Percentiles rank a stretch among this genome's conserved stretches.
These are phyloP conservation scores for Piper betle DNA, from an alignment of 164 flowering plant genomes.

Conservation along the genomic window DNA sequence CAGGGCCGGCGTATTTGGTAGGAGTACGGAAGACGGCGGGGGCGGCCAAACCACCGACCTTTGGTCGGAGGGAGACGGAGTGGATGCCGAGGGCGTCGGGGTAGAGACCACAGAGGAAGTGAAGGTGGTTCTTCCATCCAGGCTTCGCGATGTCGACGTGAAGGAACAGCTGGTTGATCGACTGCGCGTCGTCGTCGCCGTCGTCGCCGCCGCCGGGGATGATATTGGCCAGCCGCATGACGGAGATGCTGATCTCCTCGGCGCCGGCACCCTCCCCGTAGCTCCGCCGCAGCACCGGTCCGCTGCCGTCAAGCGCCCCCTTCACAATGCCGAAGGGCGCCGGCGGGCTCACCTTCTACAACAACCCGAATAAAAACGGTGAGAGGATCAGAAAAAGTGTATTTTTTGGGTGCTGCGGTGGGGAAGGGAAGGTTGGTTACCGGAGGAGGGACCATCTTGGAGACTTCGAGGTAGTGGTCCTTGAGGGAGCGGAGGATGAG, in stretches of 20 bases:
- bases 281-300: conserved; percentile 50
- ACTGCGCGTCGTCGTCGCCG: conserved; percentile 16
- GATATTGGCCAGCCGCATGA: conserved; percentile 51
- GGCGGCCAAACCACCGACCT: no score
- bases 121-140: conserved; percentile 30
- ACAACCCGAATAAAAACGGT: neutral
- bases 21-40: no score
- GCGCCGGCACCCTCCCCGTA: conserved; percentile 17
- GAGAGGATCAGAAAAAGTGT: neutral
- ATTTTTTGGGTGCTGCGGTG: neutral
- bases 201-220: conserved; percentile 14
- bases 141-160: conserved; percentile 71
- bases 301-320: conserved; percentile 50
- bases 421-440: conserved; percentile 12
- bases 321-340: conserved; percentile 46
- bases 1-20: no score
- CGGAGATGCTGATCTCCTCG: conserved; percentile 56
- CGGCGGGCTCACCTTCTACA: conserved; percentile 79
- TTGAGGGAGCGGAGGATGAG: conserved; percentile 78
- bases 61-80: conserved; percentile 62
- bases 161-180: conserved; percentile 61
- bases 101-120: conserved; percentile 75
- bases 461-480: conserved; percentile 77
- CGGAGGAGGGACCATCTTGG: conserved; percentile 79
- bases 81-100: conserved; percentile 87